These are phyloP conservation scores for Durio zibethinus DNA, from an alignment of 345 rosid species.

Conservation along the genomic window DNA sequence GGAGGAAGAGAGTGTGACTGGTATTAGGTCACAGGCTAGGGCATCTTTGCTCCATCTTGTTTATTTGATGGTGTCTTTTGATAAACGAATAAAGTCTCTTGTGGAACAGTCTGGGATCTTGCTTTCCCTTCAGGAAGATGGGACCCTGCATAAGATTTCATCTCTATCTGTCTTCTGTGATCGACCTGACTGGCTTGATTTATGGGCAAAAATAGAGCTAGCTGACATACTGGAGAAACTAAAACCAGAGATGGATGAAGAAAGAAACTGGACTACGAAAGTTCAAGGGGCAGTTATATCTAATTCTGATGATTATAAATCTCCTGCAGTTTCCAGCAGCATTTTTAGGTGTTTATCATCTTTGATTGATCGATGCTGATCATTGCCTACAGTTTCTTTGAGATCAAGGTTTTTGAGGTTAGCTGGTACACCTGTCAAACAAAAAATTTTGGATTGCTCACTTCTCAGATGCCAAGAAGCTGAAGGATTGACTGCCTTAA, in stretches of 20 bases:
- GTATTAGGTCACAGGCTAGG: conserved; percentile 50
- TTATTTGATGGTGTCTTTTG: conserved; percentile 88
- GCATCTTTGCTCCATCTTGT: conserved; percentile 82
- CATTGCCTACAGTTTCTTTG: conserved; percentile 51
- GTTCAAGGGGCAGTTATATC: conserved; percentile 55
- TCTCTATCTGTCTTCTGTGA: conserved; percentile 82
- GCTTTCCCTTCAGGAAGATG: conserved; percentile 69
- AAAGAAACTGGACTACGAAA: conserved; percentile 71
- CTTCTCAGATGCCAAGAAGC: conserved; percentile 88
- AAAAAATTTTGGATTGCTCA: conserved; percentile 57
- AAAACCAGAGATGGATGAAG: conserved; percentile 51
- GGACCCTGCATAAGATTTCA: conserved; percentile 62
- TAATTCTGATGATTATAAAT: conserved; percentile 55
- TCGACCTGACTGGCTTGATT: conserved; percentile 84
- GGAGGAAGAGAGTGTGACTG: conserved; percentile 43
- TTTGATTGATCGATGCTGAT: conserved; percentile 62
- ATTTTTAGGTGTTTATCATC: conserved; percentile 54
- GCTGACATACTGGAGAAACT: conserved; percentile 60
- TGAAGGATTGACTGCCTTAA: conserved; percentile 86
- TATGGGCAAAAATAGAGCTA: conserved; percentile 88
- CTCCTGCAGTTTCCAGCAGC: conserved; percentile 60
- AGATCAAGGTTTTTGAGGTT: conserved; percentile 74
- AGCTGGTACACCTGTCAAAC: conserved; percentile 59
- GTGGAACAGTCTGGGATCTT: conserved; percentile 71
- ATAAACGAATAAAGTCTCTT: conserved; percentile 66